Percentiles rank a stretch among this genome's conserved stretches.
Evolutionary conservation across 176 grass and related monocot species (phyloP).

Genomic region (Triticum timopheevii): DNA sequence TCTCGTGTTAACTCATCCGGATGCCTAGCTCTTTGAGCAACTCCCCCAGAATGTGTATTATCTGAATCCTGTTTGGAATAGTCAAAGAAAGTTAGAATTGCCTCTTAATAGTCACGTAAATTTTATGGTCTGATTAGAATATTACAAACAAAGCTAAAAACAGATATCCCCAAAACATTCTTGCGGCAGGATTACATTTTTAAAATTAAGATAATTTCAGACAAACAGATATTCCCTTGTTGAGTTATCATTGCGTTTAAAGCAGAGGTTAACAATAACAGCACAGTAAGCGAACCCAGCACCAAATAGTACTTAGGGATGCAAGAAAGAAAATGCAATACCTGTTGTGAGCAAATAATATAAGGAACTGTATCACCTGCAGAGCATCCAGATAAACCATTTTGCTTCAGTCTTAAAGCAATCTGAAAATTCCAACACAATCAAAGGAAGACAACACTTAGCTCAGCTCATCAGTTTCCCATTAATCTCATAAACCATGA

Average conservation of each 20-base stretch:
- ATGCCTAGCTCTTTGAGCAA: constrained; percentile 97
- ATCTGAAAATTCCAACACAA: constrained; percentile 52
- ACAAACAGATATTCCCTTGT: neutral
- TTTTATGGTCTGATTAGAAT: constrained; percentile 23
- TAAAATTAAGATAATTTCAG: constrained; percentile 1
- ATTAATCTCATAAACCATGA: neutral
- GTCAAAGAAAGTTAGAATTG: constrained; percentile 4
- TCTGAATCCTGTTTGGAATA: constrained; percentile 52
- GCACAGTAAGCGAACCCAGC: neutral
- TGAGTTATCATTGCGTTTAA: neutral
- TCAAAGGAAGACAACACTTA: neutral
- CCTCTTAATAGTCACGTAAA: neutral
- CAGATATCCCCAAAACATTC: neutral
- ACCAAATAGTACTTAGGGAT: neutral
- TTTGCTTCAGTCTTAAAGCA: constrained; percentile 91
- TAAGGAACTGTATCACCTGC: constrained; percentile 94
- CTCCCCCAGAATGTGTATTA: constrained; percentile 57
- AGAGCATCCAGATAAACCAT: constrained; percentile 80
- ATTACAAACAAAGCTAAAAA: constrained; percentile 22
- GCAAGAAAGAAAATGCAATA: constrained; percentile 32
- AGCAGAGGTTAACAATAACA: constrained; percentile 11
- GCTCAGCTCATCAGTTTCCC: neutral
- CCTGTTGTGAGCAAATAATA: constrained; percentile 91
- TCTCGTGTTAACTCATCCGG: constrained; percentile 85
- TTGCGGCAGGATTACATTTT: neutral